These are phyloP conservation scores for Boletus reticulatus DNA, from an alignment of 768 basidiomycete species.

Conservation along the genomic window DNA sequence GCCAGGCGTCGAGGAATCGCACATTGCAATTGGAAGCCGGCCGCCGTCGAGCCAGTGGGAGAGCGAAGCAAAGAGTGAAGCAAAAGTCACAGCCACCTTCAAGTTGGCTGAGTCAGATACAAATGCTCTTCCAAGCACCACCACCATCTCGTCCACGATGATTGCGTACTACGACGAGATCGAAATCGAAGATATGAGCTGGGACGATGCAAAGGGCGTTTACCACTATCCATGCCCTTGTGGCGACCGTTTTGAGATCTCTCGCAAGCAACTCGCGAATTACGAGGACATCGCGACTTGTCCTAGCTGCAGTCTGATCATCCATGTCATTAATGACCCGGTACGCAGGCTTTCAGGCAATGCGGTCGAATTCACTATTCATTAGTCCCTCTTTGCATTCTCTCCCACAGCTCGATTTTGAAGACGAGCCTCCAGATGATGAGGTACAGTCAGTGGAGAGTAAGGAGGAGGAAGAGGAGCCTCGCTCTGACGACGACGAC, in stretches of 20 bases:
- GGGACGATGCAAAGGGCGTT: constrained; percentile 78
- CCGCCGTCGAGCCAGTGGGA: too few relatives aligned
- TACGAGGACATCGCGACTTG: constrained; percentile 95
- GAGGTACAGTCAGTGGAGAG: constrained; percentile 29
- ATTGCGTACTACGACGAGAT: constrained; percentile 94
- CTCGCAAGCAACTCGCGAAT: constrained; percentile 75
- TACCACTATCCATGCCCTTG: constrained; percentile 98
- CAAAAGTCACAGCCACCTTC: neutral
- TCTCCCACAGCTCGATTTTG: constrained; percentile 68
- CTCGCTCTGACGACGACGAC: constrained; percentile 41
- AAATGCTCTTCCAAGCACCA: neutral
- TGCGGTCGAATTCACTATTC: constrained; percentile 1
- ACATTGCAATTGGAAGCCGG: too few relatives aligned
- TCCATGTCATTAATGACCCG: constrained; percentile 92
- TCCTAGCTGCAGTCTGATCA: constrained; percentile 92
- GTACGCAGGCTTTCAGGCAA: constrained; percentile 46
- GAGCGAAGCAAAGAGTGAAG: too few relatives aligned
- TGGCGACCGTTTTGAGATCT: constrained; percentile 97
- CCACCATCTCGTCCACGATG: constrained; percentile 41
- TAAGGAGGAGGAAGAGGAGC: constrained; percentile 27
- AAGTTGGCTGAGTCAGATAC: constrained; percentile 2
- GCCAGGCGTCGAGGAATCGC: too few relatives aligned
- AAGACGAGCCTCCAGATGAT: constrained; percentile 68
- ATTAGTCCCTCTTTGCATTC: neutral
- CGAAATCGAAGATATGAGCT: constrained; percentile 95